phyloP scores from a whole-genome alignment of 1,284 basidiomycete species.

The Cutaneotrichosporon sp. region DNA sequence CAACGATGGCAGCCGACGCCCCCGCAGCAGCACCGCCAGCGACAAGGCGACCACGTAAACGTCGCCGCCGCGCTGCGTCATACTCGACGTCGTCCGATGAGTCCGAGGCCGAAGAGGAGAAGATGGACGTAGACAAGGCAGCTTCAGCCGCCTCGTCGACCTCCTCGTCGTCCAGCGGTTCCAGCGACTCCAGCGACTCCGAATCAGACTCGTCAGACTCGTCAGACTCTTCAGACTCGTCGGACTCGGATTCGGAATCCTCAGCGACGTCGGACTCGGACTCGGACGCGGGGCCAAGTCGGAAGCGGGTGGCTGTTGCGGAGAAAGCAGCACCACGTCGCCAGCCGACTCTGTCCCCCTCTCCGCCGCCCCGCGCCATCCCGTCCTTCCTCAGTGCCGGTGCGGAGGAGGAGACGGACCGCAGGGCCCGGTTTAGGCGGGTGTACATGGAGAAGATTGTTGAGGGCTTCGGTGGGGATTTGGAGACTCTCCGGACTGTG shows the following conservation, averaged over 20 bases:
- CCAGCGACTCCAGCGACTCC: slow-evolving; percentile 15
- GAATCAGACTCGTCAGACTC: slow-evolving; percentile 23
- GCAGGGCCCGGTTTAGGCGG: slow-evolving; percentile 37
- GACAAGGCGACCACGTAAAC: slow-evolving; percentile 24
- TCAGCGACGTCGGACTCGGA: too few relatives aligned
- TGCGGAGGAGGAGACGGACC: slow-evolving; percentile 29
- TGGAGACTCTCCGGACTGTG: slow-evolving; percentile 45
- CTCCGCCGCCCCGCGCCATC: slow-evolving; percentile 20
- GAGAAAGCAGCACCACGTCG: slow-evolving; percentile 5
- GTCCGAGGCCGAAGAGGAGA: slow-evolving; percentile 13
- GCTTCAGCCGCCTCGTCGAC: slow-evolving; percentile 14
- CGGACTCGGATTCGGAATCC: slow-evolving; percentile 22
- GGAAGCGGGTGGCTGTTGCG: slow-evolving; percentile 10
- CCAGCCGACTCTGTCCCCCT: slow-evolving; percentile 19
- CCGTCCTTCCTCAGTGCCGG: slow-evolving; percentile 17
- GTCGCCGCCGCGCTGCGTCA: slow-evolving; percentile 36
- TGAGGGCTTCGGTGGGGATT: slow-evolving; percentile 44
- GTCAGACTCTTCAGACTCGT: slow-evolving; percentile 16
- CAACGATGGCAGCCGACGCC: slow-evolving; percentile 16
- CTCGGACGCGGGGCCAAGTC: slow-evolving; percentile 14
- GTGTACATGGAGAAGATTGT: slow-evolving; percentile 49
- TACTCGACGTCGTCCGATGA: slow-evolving; percentile 26
- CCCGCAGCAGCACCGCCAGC: slow-evolving; percentile 1
- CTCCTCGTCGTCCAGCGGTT: slow-evolving; percentile 21
- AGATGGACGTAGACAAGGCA: slow-evolving; percentile 24